Evolutionary conservation across 179 eudicot species (phyloP).

Genomic region (Carnegiea gigantea): DNA sequence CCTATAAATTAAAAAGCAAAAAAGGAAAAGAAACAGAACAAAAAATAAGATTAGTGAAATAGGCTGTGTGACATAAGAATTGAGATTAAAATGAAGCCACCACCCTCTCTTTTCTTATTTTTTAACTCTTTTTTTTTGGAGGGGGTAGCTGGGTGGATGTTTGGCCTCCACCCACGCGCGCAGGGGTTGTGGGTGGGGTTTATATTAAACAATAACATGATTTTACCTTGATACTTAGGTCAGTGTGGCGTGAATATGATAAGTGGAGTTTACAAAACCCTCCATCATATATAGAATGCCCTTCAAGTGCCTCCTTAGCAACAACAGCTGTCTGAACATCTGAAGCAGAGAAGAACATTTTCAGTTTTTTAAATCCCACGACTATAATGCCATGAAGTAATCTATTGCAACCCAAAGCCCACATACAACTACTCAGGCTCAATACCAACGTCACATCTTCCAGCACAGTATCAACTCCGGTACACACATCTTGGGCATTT

Average conservation of each 20-base stretch:
- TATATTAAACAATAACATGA: background rate
- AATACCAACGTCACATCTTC: background rate
- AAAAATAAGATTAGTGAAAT: too few species aligned
- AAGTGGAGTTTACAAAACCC: conserved; percentile 97
- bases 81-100: too few species aligned
- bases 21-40: too few species aligned
- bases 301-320: conserved; percentile 95
- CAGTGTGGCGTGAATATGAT: conserved; percentile 93
- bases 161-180: too few species aligned
- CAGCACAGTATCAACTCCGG: background rate
- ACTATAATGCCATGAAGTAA: background rate
- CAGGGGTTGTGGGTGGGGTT: too few species aligned
- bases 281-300: conserved; percentile 98
- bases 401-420: background rate
- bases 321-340: conserved; percentile 92
- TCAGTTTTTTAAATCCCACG: background rate
- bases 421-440: background rate
- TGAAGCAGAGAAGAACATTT: conserved; percentile 32
- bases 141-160: too few species aligned
- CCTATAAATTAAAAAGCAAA: too few species aligned
- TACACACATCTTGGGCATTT: background rate
- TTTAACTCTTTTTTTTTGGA: too few species aligned
- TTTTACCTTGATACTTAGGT: conserved; percentile 90
- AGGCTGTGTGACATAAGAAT: too few species aligned
- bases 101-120: too few species aligned